Conservation (phyloP, 2,329 filamentous ascomycete species). For the Pestalotiopsis sp. region DNA sequence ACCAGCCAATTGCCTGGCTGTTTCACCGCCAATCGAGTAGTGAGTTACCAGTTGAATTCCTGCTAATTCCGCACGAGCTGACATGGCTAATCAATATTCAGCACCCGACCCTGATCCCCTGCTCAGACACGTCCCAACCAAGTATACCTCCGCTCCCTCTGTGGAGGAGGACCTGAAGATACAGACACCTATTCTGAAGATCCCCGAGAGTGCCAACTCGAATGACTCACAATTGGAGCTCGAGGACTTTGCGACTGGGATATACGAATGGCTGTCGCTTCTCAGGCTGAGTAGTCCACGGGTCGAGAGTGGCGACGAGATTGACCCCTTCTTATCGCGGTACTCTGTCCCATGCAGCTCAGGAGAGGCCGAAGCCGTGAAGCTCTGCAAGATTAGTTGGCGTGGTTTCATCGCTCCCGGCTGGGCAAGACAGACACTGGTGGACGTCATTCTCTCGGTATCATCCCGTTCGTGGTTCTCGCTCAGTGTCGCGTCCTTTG, state of each 20-base stretch:
- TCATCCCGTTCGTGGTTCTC: slow-evolving; percentile 57
- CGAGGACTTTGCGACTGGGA: slow-evolving; percentile 63
- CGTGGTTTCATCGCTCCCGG: slow-evolving; percentile 57
- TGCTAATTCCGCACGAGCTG: neutral
- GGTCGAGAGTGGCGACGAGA: slow-evolving; percentile 54
- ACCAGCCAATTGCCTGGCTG: slow-evolving; percentile 71
- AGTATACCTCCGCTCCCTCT: slow-evolving; percentile 39
- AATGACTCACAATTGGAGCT: slow-evolving; percentile 49
- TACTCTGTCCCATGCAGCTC: slow-evolving; percentile 59
- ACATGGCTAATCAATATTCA: slow-evolving; percentile 29
- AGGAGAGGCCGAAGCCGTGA: slow-evolving; percentile 25
- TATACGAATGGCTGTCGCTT: slow-evolving; percentile 79
- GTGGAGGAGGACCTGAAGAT: slow-evolving; percentile 28
- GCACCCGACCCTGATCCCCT: slow-evolving; percentile 54
- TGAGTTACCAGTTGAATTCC: slow-evolving; percentile 32
- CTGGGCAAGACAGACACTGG: slow-evolving; percentile 54
- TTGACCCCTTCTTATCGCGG: slow-evolving; percentile 71
- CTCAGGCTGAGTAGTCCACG: slow-evolving; percentile 67
- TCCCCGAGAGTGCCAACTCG: slow-evolving; percentile 33
- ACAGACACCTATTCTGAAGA: slow-evolving; percentile 36
- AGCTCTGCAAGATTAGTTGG: slow-evolving; percentile 59
- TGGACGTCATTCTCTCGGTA: slow-evolving; percentile 44
- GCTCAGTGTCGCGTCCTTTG: slow-evolving; percentile 54
- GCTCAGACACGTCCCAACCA: slow-evolving; percentile 43
- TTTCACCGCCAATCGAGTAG: slow-evolving; percentile 66